Base-by-base conservation (phyloP, 2,329 filamentous ascomycete species). In the Fusarium pseudograminearum region DNA sequence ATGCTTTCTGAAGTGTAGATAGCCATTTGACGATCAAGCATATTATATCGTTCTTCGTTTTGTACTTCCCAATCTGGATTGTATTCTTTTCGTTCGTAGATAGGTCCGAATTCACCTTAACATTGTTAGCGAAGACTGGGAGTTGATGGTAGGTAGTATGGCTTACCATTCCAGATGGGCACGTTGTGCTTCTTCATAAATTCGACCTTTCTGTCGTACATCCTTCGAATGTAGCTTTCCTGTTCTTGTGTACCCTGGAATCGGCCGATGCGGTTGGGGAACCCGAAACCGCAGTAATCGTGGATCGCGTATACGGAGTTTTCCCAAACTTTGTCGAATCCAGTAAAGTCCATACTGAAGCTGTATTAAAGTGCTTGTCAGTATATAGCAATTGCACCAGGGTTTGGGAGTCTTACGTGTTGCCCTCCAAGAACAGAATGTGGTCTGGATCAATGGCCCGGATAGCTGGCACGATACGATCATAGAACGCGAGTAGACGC, bases 201-300 rank as follows among this genome's bases (percentile, higher is more conserved):
- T 28, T 78, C 75, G 2, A 78, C 77, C 67, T 84, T 84, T 24
- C 81, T 78, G 8, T 79, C 71, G 65, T 82, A 83, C 57, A 70
- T 70, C 24, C 55, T 73, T 4, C 67, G 38, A 24, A 74, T 68
- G 14, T 78, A 78, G 7, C 65, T 55, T 51, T 79, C 76, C 6
- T 87, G 78, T 14, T 79, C 73, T 61, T 53, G 80, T 76, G 69
- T 84, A 76, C 44, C 81, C 77, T 7, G 73, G 57, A 0, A 76
- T 74, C 71, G 81, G 83, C n/a, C 70, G 69, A 61, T 82, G 73
- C 40, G 69, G 2, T 74, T 73, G 0, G 79, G 85, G 62, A 87
- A 87, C 0, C 85, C 86, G 73, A 84, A 83, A 22, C 78, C 74
- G n/a, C 80, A 80, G 71, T 87, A 87, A 68, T 87, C 85, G 64